A percentile compares a stretch with the other conserved stretches of the same genome.
Evolutionary conservation across 2,329 filamentous ascomycete genomes (phyloP).

Genomic region (Endoconidiophora laricicola): DNA sequence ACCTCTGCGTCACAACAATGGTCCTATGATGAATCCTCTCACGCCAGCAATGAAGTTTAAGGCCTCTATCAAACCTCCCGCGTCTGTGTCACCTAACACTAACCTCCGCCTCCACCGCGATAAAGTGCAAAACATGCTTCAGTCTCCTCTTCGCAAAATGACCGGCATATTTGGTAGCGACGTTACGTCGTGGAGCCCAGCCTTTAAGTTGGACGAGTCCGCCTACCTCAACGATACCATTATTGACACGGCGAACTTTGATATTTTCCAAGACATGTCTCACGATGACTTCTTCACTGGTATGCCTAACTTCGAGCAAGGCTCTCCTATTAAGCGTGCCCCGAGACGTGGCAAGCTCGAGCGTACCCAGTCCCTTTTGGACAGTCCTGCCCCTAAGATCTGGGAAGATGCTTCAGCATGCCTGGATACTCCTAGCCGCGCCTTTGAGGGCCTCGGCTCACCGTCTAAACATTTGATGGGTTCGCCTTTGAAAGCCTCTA

Average conservation of each 20-base stretch:
- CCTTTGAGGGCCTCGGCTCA: conserved; percentile 27
- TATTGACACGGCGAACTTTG: conserved; percentile 32
- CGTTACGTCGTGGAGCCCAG: conserved; percentile 43
- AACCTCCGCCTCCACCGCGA: conserved; percentile 80
- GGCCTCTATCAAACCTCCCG: conserved; percentile 36
- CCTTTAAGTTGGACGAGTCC: conserved; percentile 43
- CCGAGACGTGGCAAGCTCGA: conserved; percentile 43
- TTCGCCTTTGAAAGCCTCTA: conserved; percentile 12
- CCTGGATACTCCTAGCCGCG: conserved; percentile 10
- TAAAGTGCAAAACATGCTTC: conserved; percentile 63
- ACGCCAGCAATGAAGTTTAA: conserved; percentile 77
- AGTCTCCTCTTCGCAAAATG: conserved; percentile 48
- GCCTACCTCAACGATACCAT: conserved; percentile 29
- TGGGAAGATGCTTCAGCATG: conserved; percentile 10
- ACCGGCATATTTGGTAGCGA: conserved; percentile 24
- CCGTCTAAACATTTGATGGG: conserved; percentile 31
- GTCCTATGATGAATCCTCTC: conserved; percentile 53
- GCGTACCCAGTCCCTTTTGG: conserved; percentile 35
- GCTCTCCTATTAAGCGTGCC: conserved; percentile 52
- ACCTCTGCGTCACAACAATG: conserved; percentile 41
- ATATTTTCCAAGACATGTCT: conserved; percentile 38
- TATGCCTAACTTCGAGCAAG: conserved; percentile 28
- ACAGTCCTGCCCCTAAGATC: conserved; percentile 8
- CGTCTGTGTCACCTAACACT: conserved; percentile 82
- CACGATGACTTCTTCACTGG: conserved; percentile 20